A percentile compares a stretch with the other conserved stretches of the same genome.
These are phyloP conservation scores for Herpetospermum pedunculosum DNA, from an alignment of 306 rosid species.

Conservation along the genomic window DNA sequence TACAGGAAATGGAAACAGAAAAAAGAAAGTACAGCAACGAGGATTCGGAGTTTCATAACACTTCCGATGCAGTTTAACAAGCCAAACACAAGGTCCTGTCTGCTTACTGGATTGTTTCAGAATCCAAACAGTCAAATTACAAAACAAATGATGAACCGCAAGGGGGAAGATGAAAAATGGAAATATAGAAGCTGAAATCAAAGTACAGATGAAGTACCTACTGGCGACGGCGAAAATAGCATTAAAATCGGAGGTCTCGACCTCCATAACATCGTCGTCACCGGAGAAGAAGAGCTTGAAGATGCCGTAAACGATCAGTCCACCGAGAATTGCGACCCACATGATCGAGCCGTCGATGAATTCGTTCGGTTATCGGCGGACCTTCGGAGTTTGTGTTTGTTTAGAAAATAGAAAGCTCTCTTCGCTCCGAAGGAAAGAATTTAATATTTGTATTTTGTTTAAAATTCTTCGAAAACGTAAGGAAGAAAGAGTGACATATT, in stretches of 20 bases:
- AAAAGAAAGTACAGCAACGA: neutral
- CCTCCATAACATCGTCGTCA: constrained; percentile 48
- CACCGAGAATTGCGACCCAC: constrained; percentile 64
- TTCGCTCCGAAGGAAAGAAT: neutral
- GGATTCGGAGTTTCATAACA: neutral
- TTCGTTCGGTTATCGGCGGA: neutral
- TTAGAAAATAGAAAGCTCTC: neutral
- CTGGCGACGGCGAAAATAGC: constrained; percentile 62
- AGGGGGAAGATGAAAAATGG: neutral
- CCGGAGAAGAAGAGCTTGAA: constrained; percentile 37
- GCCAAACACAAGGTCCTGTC: neutral
- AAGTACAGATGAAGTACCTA: constrained; percentile 16
- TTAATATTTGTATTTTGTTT: neutral
- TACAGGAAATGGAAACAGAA: neutral
- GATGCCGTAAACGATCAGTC: constrained; percentile 39
- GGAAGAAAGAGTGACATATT: too few species aligned
- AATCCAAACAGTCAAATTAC: neutral
- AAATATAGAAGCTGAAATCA: neutral
- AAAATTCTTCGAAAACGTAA: too few species aligned
- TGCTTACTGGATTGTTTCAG: neutral
- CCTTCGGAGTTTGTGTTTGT: neutral
- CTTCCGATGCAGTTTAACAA: neutral
- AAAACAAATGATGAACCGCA: neutral
- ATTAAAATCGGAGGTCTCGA: constrained; percentile 46
- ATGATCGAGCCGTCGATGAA: constrained; percentile 12